phyloP scores from a whole-genome alignment of 306 rosid species.

The Gillenia trifoliata region DNA sequence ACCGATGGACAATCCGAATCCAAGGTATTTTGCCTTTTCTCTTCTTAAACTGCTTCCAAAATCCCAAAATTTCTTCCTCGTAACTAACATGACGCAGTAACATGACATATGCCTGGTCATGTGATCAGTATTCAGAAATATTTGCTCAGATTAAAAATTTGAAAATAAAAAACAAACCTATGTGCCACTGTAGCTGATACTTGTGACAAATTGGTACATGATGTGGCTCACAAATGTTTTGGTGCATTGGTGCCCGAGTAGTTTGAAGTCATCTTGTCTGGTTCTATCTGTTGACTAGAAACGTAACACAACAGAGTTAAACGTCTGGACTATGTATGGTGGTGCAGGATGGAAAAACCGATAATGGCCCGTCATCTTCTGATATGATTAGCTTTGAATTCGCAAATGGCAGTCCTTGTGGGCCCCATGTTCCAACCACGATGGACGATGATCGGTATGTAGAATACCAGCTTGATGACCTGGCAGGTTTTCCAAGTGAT shows the following conservation, averaged over 20 bases:
- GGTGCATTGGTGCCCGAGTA: not conserved
- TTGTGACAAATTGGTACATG: not conserved
- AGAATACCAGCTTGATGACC: conserved; percentile 77
- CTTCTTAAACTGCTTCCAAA: not conserved
- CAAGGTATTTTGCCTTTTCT: conserved; percentile 40
- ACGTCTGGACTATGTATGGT: conserved; percentile 3
- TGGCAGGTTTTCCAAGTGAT: conserved; percentile 62
- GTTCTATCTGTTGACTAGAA: not conserved
- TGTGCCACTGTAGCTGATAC: not conserved
- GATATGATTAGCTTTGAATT: conserved; percentile 94
- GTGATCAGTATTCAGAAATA: not conserved
- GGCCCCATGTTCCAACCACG: conserved; percentile 54
- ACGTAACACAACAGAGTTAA: not conserved
- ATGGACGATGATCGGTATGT: conserved; percentile 74
- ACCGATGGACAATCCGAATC: conserved; percentile 37
- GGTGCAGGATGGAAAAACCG: conserved; percentile 49
- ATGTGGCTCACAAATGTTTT: not conserved
- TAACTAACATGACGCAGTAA: not conserved
- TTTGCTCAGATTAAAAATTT: not conserved
- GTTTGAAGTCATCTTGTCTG: not conserved
- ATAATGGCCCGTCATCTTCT: conserved; percentile 60
- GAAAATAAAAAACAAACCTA: not conserved
- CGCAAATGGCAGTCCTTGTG: conserved; percentile 54
- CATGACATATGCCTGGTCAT: not conserved
- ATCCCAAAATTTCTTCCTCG: not conserved